These are phyloP conservation scores for Didymella sp. DNA, from an alignment of 2,329 filamentous ascomycete genomes.

Conservation along the genomic window DNA sequence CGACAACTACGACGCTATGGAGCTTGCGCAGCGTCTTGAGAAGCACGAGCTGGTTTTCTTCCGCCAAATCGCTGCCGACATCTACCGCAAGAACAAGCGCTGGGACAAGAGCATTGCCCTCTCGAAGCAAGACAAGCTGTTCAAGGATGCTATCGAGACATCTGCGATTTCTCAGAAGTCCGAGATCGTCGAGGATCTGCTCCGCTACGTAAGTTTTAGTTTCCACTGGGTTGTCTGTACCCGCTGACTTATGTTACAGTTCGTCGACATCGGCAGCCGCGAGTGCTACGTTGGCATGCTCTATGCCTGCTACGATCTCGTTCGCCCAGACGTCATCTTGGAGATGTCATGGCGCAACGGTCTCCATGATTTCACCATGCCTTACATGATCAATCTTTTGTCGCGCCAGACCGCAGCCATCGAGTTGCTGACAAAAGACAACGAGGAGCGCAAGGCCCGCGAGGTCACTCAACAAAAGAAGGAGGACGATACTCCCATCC, in stretches of 20 bases:
- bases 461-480: constrained; percentile 82
- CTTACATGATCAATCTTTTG: constrained; percentile 99
- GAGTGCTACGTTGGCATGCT: constrained; percentile 99
- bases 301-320: constrained; percentile 97
- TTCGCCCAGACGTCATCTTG: constrained; percentile 89
- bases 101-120: constrained; percentile 99
- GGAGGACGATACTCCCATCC: constrained; percentile 91
- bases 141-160: constrained; percentile 99
- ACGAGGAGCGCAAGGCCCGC: constrained; percentile 83
- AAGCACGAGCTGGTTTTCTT: constrained; percentile 99
- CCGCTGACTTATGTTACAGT: constrained; percentile 64
- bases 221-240: too few species aligned
- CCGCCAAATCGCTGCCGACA: constrained; percentile 96
- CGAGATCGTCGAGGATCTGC: constrained; percentile 92
- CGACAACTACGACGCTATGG: constrained; percentile 97
- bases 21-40: constrained; percentile 89
- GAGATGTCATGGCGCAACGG: constrained; percentile 97
- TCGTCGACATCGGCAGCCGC: constrained; percentile 97
- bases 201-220: constrained; percentile 91
- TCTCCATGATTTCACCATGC: constrained; percentile 97
- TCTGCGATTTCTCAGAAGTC: constrained; percentile 88
- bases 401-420: constrained; percentile 89
- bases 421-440: constrained; percentile 86
- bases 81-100: constrained; percentile 99
- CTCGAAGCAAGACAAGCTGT: constrained; percentile 98